Base-by-base conservation (phyloP, 164 flowering plant species). In the Euptelea pleiosperma region DNA sequence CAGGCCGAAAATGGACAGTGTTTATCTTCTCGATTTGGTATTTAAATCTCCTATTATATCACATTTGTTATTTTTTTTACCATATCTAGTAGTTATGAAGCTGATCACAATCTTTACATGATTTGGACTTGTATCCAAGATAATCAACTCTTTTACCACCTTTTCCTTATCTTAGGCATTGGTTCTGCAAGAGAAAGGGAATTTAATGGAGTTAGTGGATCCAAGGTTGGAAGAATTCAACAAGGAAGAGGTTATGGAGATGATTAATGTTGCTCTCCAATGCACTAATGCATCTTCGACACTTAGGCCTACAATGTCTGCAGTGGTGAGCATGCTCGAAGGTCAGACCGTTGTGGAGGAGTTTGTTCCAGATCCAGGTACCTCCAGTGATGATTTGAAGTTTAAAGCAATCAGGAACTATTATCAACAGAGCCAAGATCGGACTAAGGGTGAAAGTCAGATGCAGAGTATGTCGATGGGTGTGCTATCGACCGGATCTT, bases 1-100 rank as follows among this genome's bases (percentile, higher is more conserved):
- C 42, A 43, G 39, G 54, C 79, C 65, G 16, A 66, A 58, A 29
- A 26, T 56, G 43, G 45, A 65, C 2, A 64, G 45, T 36, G 41
- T 64, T 49, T 73, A 75, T 49, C 85, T 77, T 18, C 63, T 81
- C 3, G 85, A 81, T 36, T 76, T 73, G 79, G 85, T 78, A 50
- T 3, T 2, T 2, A 7, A 12, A 7, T 35, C 4, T 33, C 24
- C 37, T 52, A 16, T 26, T 19, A n/a, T 56, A 1, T 45, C n/a
- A n/a, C n/a, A n/a, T 45, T 16, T 6, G 21, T n/a, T 8, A 16
- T 14, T 28, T 14, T 10, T 30, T 5, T 15, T 2, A 14, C 44
- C 8, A 12, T n/a, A n/a, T n/a, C n/a, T n/a, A n/a, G n/a, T n/a
- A n/a, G n/a, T n/a, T n/a, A n/a, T n/a, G n/a, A n/a, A n/a, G n/a